Base-by-base conservation (phyloP, 1,284 basidiomycete genomes). In the Phenoliferia sp. region DNA sequence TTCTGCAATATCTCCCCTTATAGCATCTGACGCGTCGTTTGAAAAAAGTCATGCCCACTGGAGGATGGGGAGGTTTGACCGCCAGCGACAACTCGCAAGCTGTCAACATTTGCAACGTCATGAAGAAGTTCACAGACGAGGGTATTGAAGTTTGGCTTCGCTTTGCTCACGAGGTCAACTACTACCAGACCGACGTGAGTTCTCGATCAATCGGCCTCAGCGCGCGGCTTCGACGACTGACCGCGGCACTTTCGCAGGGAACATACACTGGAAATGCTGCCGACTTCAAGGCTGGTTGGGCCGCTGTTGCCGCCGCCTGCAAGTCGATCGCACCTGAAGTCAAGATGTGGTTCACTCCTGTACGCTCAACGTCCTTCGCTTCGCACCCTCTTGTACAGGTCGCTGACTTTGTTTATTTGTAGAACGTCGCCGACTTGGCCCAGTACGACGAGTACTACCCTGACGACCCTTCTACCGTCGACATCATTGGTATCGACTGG, bases 71-170 rank as follows among this genome's bases (percentile, higher is more conserved):
- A 64, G 73, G 73, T 31, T 65, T 76, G 19, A 76, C 72, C 32
- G 55, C 64, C 54, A 31, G 31, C 29, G 69, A 74, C 70, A 77
- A 77, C 69, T 69, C 69, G 44, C 78, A 79, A 64, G 78, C 78
- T 4, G 62, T 71, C 31, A 75, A 74, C 15, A 75, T 78, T 36
- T 75, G 75, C 63, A 70, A 76, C 0, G 78, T 79, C 34, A 77
- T 80, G 77, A 79, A 80, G 72, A 66, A 77, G 62, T 79, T 79
- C 71, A 79, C 78, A 58, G 79, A 80, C 64, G 66, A 74, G 15
- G 79, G 79, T 28, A 72, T 79, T 44, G 77, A 78, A 56, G 79
- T 80, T 56, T 76, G 78, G 65, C 69, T 80, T 22, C 75, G 79
- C 19, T 79, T 80, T 55, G 79, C 73, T 2, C 78, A 79, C 70